Conservation (phyloP, 805 yeast genomes). For the Priceomyces haplophilus region DNA sequence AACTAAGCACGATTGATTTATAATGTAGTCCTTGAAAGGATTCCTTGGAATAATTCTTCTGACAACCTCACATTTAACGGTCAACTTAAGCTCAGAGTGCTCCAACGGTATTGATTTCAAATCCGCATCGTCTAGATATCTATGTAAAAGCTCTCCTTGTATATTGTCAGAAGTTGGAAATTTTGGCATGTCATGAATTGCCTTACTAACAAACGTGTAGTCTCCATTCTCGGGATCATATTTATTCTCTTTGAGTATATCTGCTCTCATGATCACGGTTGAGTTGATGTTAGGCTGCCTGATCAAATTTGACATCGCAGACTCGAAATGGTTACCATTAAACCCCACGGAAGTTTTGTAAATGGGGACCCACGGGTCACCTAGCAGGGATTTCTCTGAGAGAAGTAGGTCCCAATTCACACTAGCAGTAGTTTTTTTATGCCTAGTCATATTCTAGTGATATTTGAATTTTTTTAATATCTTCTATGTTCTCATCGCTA, state of each 20-base stretch:
- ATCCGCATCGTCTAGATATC: slow-evolving; percentile 32
- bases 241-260: slow-evolving; percentile 55
- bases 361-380: slow-evolving; percentile 61
- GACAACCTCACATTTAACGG: slow-evolving; percentile 53
- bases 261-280: slow-evolving; percentile 86
- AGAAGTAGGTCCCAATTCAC: slow-evolving; percentile 10
- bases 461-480: too few species aligned
- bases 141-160: slow-evolving; percentile 21
- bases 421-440: slow-evolving; percentile 5
- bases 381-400: slow-evolving; percentile 43
- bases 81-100: slow-evolving; percentile 17
- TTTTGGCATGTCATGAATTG: slow-evolving; percentile 27
- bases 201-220: slow-evolving; percentile 26
- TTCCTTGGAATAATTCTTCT: slow-evolving; percentile 89
- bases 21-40: slow-evolving; percentile 76
- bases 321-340: slow-evolving; percentile 54
- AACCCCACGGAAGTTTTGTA: slow-evolving; percentile 50
- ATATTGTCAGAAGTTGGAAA: slow-evolving; percentile 27
- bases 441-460: slow-evolving; percentile 6
- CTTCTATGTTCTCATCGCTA: neutral
- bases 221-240: slow-evolving; percentile 37
- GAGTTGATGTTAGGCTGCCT: slow-evolving; percentile 88
- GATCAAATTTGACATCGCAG: slow-evolving; percentile 77
- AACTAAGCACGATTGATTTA: slow-evolving; percentile 79
- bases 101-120: slow-evolving; percentile 29